Conservation (phyloP, 2,329 filamentous ascomycete species). For the Colletotrichum noveboracense region DNA sequence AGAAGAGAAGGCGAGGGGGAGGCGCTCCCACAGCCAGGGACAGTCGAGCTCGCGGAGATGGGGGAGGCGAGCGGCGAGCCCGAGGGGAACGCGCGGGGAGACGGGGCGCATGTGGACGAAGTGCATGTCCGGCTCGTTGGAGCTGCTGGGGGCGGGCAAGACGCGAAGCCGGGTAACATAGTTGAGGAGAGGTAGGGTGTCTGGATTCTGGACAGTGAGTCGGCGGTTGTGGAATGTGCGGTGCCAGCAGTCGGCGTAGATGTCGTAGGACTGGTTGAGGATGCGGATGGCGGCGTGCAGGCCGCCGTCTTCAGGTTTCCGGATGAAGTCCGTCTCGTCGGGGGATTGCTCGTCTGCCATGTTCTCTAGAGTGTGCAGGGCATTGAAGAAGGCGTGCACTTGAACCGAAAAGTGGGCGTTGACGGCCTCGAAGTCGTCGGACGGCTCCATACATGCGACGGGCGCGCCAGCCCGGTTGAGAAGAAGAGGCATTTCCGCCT, state of each 20-base stretch:
- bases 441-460: constrained; percentile 12
- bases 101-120: constrained; percentile 21
- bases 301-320: background rate
- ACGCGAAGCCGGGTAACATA: constrained; percentile 9
- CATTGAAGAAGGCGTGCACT: constrained; percentile 15
- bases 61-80: constrained; percentile 24
- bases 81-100: constrained; percentile 23
- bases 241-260: constrained; percentile 11
- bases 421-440: background rate
- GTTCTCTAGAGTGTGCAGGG: background rate
- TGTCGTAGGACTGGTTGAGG: background rate
- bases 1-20: background rate
- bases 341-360: background rate
- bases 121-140: background rate
- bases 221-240: constrained; percentile 16
- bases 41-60: constrained; percentile 15
- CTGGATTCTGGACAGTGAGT: constrained; percentile 13
- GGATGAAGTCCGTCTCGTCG: background rate
- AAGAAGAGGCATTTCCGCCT: background rate
- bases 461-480: background rate
- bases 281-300: background rate
- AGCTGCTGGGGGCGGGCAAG: background rate
- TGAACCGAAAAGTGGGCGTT: constrained; percentile 16
- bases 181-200: constrained; percentile 6
- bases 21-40: constrained; percentile 28